These are phyloP conservation scores for Didymosphaeria variabile DNA, from an alignment of 2,329 filamentous ascomycete genomes.

Conservation along the genomic window DNA sequence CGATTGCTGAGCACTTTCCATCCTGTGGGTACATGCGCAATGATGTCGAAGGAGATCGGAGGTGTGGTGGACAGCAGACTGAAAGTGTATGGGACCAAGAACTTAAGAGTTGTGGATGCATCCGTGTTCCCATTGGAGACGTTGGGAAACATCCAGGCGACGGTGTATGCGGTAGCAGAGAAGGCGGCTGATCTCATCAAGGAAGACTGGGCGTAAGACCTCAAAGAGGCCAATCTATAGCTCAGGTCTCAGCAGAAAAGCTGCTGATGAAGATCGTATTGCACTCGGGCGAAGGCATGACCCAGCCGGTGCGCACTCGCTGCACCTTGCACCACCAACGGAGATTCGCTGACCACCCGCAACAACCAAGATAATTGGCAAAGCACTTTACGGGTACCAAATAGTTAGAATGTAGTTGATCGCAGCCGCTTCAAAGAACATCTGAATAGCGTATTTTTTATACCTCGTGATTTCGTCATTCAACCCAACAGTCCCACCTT, in stretches of 20 bases:
- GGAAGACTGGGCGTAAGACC: neutral
- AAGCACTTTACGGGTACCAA: too few species aligned
- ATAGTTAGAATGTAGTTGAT: too few species aligned
- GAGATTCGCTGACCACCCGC: neutral
- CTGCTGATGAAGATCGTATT: neutral
- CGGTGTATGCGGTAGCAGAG: constrained; percentile 9
- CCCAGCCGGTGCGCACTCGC: neutral
- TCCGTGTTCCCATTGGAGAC: constrained; percentile 12
- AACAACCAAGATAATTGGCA: too few species aligned
- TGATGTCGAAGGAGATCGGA: constrained; percentile 13
- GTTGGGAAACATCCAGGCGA: neutral
- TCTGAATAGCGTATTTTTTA: neutral
- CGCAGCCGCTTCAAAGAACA: too few species aligned
- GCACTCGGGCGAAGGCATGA: neutral
- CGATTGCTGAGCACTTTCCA: constrained; percentile 5
- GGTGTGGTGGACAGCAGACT: constrained; percentile 19
- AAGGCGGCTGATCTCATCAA: constrained; percentile 14
- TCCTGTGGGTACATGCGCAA: constrained; percentile 12
- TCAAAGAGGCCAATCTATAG: too few species aligned
- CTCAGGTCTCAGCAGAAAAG: too few species aligned
- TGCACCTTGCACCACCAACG: neutral
- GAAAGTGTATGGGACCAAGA: constrained; percentile 14
- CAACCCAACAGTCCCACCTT: neutral
- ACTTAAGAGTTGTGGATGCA: constrained; percentile 19
- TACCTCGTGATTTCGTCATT: neutral